These are phyloP conservation scores for Tubosaeta sp. DNA, from an alignment of 768 basidiomycete species.

Conservation along the genomic window DNA sequence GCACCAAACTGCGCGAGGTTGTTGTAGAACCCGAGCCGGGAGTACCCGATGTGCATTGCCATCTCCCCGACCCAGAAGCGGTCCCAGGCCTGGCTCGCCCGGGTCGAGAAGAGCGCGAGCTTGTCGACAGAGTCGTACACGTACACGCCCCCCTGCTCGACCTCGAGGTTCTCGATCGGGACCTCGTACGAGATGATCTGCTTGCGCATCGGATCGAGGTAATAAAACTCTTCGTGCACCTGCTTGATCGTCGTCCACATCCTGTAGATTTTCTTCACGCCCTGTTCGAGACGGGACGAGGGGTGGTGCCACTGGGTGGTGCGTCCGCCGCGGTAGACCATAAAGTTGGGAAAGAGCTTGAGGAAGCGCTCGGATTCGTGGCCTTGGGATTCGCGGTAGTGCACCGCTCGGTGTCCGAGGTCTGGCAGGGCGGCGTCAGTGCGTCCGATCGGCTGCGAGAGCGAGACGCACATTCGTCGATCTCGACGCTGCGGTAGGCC, in stretches of 20 bases:
- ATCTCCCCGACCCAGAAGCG: slow-evolving; percentile 61
- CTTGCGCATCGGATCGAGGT: slow-evolving; percentile 1
- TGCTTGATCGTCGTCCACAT: slow-evolving; percentile 34
- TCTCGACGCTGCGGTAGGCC: slow-evolving; percentile 63
- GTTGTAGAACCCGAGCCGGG: slow-evolving; percentile 35
- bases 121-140: slow-evolving; percentile 53
- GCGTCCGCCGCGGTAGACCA: slow-evolving; percentile 44
- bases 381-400: slow-evolving; percentile 60
- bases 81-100: slow-evolving; percentile 50
- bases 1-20: slow-evolving; percentile 48
- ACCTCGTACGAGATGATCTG: slow-evolving; percentile 48
- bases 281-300: slow-evolving; percentile 37
- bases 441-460: too few relatives aligned
- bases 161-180: slow-evolving; percentile 38
- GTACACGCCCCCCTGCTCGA: slow-evolving; percentile 54
- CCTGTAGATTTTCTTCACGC: slow-evolving; percentile 48
- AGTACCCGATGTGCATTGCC: slow-evolving; percentile 41
- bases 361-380: slow-evolving; percentile 51
- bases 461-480: slow-evolving; percentile 52
- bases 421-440: background rate
- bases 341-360: slow-evolving; percentile 47
- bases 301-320: slow-evolving; percentile 53
- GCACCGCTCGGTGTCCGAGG: slow-evolving; percentile 51
- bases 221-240: slow-evolving; percentile 6
- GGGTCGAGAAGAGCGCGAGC: slow-evolving; percentile 56